Percentiles rank a stretch among this genome's conserved stretches.
Conservation (phyloP, 345 rosid species). For the Turritis glabra region DNA sequence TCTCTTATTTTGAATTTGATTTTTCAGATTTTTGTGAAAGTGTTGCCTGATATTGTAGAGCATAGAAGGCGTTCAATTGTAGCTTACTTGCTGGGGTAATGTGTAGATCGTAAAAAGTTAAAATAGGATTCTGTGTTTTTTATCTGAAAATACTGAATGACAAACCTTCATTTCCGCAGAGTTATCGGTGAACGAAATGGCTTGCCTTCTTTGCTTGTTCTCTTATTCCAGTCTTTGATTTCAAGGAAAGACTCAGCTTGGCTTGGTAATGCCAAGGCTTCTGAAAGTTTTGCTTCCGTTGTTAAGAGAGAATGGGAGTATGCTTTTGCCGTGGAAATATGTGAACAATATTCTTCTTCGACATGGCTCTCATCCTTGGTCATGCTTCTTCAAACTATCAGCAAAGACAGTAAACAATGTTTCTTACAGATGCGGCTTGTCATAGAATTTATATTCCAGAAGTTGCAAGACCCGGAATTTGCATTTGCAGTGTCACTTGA, state of each 20-base stretch:
- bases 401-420: conserved; percentile 41
- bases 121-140: conserved; percentile 8
- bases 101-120: background rate
- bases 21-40: conserved; percentile 70
- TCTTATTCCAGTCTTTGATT: conserved; percentile 68
- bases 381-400: conserved; percentile 53
- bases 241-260: conserved; percentile 51
- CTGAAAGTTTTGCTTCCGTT: conserved; percentile 43
- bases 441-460: conserved; percentile 59
- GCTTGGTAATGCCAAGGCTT: conserved; percentile 34
- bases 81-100: conserved; percentile 72
- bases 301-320: conserved; percentile 76
- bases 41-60: conserved; percentile 77
- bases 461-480: conserved; percentile 83
- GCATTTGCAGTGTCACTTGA: conserved; percentile 59
- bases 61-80: conserved; percentile 78
- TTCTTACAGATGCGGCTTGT: conserved; percentile 52
- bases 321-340: conserved; percentile 70
- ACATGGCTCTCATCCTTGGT: conserved; percentile 90
- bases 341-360: conserved; percentile 70
- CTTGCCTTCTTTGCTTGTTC: conserved; percentile 75
- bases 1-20: conserved; percentile 12
- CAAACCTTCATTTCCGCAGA: conserved; percentile 46
- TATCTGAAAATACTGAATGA: conserved; percentile 8
- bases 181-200: conserved; percentile 73